phyloP scores from a whole-genome alignment of 75 land plant species.

The Picea sitchensis region DNA sequence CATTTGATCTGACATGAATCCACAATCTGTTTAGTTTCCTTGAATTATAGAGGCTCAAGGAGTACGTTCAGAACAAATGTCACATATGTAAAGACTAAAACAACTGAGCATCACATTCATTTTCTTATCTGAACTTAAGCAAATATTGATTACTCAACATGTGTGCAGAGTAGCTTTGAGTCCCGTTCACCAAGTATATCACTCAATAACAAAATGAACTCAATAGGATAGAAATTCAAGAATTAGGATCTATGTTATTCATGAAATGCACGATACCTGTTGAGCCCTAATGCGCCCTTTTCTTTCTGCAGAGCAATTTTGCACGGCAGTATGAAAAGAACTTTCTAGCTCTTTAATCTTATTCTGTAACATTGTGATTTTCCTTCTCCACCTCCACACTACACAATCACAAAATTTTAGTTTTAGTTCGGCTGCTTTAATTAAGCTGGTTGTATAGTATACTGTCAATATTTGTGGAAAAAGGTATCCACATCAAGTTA shows the following conservation, averaged over 20 bases:
- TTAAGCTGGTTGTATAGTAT: no score
- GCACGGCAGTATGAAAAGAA: conserved; percentile 37
- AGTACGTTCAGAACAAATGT: background rate
- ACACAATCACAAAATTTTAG: background rate
- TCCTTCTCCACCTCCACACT: conserved; percentile 43
- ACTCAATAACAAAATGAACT: background rate
- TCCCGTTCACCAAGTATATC: background rate
- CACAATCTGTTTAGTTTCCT: background rate
- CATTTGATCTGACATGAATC: background rate
- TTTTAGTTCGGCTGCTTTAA: no score
- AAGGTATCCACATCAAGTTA: no score
- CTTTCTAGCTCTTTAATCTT: conserved; percentile 57
- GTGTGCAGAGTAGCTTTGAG: background rate
- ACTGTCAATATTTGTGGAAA: no score
- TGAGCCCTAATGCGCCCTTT: conserved; percentile 89
- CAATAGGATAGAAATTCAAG: background rate
- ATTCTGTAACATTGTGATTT: conserved; percentile 2
- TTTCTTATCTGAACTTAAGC: background rate
- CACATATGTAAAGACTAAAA: background rate
- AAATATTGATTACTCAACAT: background rate
- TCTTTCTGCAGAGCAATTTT: conserved; percentile 75
- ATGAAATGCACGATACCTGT: conserved; percentile 46
- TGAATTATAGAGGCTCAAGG: background rate
- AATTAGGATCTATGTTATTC: background rate
- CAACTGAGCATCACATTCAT: background rate